Base-by-base conservation (phyloP, 2,329 filamentous ascomycete species). In the Penicillium sp. region DNA sequence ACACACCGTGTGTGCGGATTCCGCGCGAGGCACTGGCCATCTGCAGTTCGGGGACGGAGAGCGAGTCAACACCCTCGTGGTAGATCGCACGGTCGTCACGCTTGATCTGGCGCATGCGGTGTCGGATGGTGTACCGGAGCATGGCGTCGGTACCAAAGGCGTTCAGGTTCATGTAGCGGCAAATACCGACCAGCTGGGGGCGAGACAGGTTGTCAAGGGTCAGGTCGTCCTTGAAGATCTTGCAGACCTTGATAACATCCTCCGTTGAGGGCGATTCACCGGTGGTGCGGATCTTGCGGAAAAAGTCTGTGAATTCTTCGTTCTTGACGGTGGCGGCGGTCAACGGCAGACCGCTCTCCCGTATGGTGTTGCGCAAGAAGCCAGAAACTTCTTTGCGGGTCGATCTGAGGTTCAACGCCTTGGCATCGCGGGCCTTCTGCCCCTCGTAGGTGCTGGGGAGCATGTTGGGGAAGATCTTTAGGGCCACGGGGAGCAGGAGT, bases 51-150 rank as follows among this genome's bases (percentile, higher is more conserved):
- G 84, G 79, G 0, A 97, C 89, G n/a, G 89, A 94, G 45, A 98
- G 80, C 47, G 85, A 90, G 53, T 95, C 89, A 28, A 98, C 85
- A 31, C 93, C 90, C 71, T 98, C 93, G 65, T 85, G 95, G 68
- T 83, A 86, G 66, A 98, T 98, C 56, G 90, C 89, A 58, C 84
- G 84, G 73, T 98, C 93, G 65, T 98, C 93, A 56, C 91, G 85
- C 82, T 98, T 98, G 77, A 97, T 97, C 73, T 98, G 93, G 62
- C 91, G 83, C 93, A 98, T 98, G 55, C 91, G 87, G 73, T 97
- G 90, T 51, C 93, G 88, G 63, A 98, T 83, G 68, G 95, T 89
- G 74, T 98, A 98, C 48, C 93, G 87, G 45, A 98, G 83, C 86
- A 98, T 95, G 70, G 89, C 88, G 71, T 98, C 93, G 21, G 93